These are phyloP conservation scores for Rhodocollybia butyracea DNA, from an alignment of 768 basidiomycete species.

Conservation along the genomic window DNA sequence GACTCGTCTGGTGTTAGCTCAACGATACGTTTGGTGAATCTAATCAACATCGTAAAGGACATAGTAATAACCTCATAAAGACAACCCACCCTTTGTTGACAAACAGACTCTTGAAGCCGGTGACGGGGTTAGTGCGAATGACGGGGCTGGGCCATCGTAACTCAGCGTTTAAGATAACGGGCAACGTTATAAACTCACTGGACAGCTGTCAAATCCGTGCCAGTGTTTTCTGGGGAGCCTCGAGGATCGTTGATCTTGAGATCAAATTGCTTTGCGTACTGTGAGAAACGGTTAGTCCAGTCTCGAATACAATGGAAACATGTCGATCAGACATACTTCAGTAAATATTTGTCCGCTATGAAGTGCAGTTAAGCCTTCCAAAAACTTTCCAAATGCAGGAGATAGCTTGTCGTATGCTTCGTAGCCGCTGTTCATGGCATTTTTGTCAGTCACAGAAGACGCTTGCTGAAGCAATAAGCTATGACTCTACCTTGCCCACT, in stretches of 20 bases:
- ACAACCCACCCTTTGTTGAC: slow-evolving; percentile 46
- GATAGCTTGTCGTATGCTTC: slow-evolving; percentile 66
- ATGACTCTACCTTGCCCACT: slow-evolving; percentile 44
- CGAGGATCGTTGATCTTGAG: slow-evolving; percentile 36
- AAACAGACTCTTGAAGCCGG: slow-evolving; percentile 55
- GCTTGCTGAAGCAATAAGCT: too few species aligned
- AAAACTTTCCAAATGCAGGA: slow-evolving; percentile 46
- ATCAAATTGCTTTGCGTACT: slow-evolving; percentile 28
- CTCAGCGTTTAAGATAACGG: background rate
- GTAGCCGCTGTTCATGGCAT: too few species aligned
- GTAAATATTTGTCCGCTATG: slow-evolving; percentile 45
- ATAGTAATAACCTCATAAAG: background rate
- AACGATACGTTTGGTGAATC: slow-evolving; percentile 54
- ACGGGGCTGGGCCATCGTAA: slow-evolving; percentile 33
- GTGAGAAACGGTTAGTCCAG: background rate
- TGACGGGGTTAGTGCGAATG: slow-evolving; percentile 56
- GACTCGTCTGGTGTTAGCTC: slow-evolving; percentile 54
- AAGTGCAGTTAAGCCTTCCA: slow-evolving; percentile 56
- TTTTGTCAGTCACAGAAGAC: too few species aligned
- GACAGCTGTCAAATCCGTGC: slow-evolving; percentile 42
- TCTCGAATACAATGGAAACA: background rate
- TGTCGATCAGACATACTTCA: slow-evolving; percentile 21
- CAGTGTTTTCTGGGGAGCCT: slow-evolving; percentile 53
- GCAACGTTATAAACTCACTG: slow-evolving; percentile 33
- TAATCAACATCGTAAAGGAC: slow-evolving; percentile 11